Base-by-base conservation (phyloP, 805 yeast genomes). In the Candida methanosorbosa region DNA sequence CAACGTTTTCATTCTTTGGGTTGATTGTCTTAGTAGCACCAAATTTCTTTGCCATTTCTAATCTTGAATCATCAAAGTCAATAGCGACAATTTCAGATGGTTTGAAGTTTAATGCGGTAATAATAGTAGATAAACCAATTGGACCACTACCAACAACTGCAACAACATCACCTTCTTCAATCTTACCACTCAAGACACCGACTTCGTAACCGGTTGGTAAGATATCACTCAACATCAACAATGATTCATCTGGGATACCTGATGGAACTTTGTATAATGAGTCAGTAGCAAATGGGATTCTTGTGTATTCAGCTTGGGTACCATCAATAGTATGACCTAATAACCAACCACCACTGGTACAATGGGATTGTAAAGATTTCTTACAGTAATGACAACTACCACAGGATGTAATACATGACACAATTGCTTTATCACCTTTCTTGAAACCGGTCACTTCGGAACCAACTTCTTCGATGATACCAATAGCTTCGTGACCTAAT, bases 131-230 rank as follows among this genome's bases (percentile, higher is more conserved):
- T 33, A 76, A 57, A 23, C 84, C 84, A 34, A 77, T 78, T 5
- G 83, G 81, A 2, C 84, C 84, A 26, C 77, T 68, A 32, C 84
- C 84, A 34, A 75, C 76, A 38, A 77, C 75, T 17, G 77, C 80
- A 20, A 77, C 81, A 21, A 61, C 43, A 44, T 77, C 83, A 40
- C 76, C 78, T 42, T 68, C 61, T 29, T 61, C 55, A 35, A 76
- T 61, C 35, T 65, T 62, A 28, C 72, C 71, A n/a, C 70, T 64
- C 25, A 77, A 60, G 5, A 78, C 78, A 40, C 82, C 82, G 38
- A 77, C 76, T 41, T 75, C 77, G 56, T 75, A 70, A 31, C 81
- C 82, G 33, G 81, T 80, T 38, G 81, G 83, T 52, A 78, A 57
- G 18, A 79, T 78, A 45, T 74, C 80, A 9, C 78, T 75, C 40